Conservation (phyloP, 495 filamentous ascomycete genomes). For the Pseudoneurospora amorphoporcata region DNA sequence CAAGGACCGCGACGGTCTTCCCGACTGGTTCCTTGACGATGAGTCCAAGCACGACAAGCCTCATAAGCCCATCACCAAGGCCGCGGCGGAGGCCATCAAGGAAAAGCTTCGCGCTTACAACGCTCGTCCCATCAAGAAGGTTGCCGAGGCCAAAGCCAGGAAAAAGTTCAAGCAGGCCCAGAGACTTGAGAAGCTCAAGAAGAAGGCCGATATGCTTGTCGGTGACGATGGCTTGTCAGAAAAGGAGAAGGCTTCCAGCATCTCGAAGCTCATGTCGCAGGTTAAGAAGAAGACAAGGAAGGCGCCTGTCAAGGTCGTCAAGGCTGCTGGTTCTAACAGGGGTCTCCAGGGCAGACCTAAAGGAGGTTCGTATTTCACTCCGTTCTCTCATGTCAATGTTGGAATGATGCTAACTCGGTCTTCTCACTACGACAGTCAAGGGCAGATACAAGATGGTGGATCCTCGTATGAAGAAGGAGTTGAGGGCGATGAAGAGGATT, state of each 20-base stretch:
- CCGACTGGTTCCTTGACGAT: slow-evolving; percentile 97
- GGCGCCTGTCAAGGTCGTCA: slow-evolving; percentile 76
- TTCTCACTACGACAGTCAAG: slow-evolving; percentile 48
- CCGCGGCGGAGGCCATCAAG: slow-evolving; percentile 84
- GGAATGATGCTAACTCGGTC: neutral
- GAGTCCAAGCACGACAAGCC: slow-evolving; percentile 73
- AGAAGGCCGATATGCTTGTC: slow-evolving; percentile 80
- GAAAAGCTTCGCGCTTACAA: slow-evolving; percentile 92
- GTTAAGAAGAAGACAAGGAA: slow-evolving; percentile 80
- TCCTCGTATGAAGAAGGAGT: slow-evolving; percentile 94
- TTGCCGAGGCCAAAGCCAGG: slow-evolving; percentile 85
- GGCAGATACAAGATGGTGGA: slow-evolving; percentile 99
- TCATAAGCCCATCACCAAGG: slow-evolving; percentile 79
- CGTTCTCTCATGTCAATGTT: neutral
- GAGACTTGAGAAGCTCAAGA: slow-evolving; percentile 81
- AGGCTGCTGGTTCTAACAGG: slow-evolving; percentile 74
- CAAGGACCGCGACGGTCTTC: slow-evolving; percentile 85
- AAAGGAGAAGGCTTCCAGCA: slow-evolving; percentile 83
- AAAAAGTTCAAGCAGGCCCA: slow-evolving; percentile 95
- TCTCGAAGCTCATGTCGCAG: slow-evolving; percentile 69
- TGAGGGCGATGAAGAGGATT: slow-evolving; percentile 75
- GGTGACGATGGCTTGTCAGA: slow-evolving; percentile 88
- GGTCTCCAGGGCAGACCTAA: slow-evolving; percentile 52
- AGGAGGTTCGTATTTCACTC: slow-evolving; percentile 1
- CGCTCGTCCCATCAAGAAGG: slow-evolving; percentile 97